Conservation (phyloP, 1,284 basidiomycete genomes). For the Wallemia hederae region DNA sequence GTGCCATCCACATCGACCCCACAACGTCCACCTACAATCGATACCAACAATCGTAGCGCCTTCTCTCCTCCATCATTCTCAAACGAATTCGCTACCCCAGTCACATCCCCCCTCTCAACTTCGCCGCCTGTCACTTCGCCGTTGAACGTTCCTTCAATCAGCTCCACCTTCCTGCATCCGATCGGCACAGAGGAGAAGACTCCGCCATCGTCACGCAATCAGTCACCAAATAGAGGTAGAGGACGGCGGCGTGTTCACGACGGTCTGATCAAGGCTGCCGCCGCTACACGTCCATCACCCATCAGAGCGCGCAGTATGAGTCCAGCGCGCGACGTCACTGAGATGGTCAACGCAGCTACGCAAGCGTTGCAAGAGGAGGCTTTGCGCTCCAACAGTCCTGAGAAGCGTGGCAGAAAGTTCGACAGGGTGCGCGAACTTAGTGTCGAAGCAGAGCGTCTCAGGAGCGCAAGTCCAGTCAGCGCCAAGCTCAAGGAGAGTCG, state of each 20-base stretch:
- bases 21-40: not conserved
- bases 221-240: not conserved
- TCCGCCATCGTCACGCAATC: not conserved
- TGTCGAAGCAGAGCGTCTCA: not conserved
- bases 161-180: not conserved
- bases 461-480: not conserved
- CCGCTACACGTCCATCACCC: not conserved
- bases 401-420: not conserved
- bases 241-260: not conserved
- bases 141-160: not conserved
- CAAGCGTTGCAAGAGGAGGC: not conserved
- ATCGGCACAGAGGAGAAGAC: not conserved
- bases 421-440: not conserved
- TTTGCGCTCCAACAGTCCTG: not conserved
- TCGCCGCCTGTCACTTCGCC: not conserved
- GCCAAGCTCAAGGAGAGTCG: not conserved
- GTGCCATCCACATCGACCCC: not conserved
- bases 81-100: not conserved
- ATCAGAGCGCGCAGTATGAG: not conserved
- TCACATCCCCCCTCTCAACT: not conserved
- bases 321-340: not conserved
- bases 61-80: not conserved
- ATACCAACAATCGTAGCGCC: not conserved
- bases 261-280: not conserved
- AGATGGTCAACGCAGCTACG: not conserved